Evolutionary conservation across 169 alveolate genomes (phyloP).

Genomic region (Plasmodium fragile): DNA sequence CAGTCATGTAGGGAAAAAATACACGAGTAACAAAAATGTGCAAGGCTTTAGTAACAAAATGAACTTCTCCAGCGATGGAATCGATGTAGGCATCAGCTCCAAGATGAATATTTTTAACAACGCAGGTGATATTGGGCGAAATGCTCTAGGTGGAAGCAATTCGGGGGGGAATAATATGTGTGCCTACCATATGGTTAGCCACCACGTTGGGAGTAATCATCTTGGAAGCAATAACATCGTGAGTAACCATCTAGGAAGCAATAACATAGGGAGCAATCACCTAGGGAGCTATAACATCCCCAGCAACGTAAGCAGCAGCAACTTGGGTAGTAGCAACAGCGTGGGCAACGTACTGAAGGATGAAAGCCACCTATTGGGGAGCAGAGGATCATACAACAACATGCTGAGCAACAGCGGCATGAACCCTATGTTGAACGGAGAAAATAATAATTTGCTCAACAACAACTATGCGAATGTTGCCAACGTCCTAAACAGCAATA

Average conservation of each 20-base stretch:
- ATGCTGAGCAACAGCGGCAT: background rate
- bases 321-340: background rate
- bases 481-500: background rate
- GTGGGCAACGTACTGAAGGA: slow-evolving; percentile 11
- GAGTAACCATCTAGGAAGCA: background rate
- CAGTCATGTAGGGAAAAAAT: background rate
- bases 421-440: background rate
- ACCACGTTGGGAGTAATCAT: background rate
- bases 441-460: background rate
- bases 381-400: background rate
- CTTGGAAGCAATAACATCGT: background rate
- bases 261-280: background rate
- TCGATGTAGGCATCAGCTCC: background rate
- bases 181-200: background rate
- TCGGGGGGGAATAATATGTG: background rate
- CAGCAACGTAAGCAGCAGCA: background rate
- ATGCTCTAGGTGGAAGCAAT: background rate
- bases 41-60: background rate
- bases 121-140: background rate
- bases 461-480: background rate
- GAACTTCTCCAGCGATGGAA: background rate
- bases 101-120: background rate
- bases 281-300: background rate
- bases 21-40: background rate
- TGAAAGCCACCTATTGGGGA: background rate